phyloP scores from a whole-genome alignment of 2,329 filamentous ascomycete genomes.

The Claviceps monticola region DNA sequence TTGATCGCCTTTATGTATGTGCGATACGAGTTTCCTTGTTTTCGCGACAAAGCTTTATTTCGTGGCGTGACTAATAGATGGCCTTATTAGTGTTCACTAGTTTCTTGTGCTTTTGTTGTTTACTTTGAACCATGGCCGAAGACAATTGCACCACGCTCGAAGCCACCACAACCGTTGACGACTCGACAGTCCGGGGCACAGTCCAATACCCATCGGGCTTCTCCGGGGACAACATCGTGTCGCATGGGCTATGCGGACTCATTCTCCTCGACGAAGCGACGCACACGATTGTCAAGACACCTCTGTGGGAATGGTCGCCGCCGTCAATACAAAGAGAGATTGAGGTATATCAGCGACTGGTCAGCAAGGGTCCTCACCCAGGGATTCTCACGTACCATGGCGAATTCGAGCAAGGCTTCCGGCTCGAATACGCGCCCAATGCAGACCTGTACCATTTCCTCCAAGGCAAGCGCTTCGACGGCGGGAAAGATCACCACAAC shows the following conservation, averaged over 20 bases:
- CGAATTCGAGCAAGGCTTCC: neutral
- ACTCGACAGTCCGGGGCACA: neutral
- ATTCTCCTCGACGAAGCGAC: constrained; percentile 4
- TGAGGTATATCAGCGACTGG: constrained; percentile 3
- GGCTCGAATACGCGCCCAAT: constrained; percentile 4
- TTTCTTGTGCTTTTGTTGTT: no score
- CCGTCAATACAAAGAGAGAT: constrained; percentile 2
- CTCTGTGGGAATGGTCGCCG: neutral
- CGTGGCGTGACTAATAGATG: no score
- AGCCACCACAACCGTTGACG: no score
- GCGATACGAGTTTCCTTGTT: no score
- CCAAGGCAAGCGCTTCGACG: neutral
- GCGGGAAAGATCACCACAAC: neutral
- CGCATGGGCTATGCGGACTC: constrained; percentile 1
- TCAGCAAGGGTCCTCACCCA: neutral
- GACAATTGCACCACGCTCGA: no score
- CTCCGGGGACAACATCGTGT: neutral
- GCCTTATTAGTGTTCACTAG: no score
- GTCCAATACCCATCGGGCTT: neutral
- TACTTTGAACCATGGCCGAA: no score
- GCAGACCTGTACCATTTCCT: constrained; percentile 2
- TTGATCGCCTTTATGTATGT: no score
- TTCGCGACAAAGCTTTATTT: no score
- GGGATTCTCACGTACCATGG: constrained; percentile 3
- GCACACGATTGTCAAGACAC: constrained; percentile 5